Conservation (phyloP, 257 asterid species). For the Solanum tarijense region DNA sequence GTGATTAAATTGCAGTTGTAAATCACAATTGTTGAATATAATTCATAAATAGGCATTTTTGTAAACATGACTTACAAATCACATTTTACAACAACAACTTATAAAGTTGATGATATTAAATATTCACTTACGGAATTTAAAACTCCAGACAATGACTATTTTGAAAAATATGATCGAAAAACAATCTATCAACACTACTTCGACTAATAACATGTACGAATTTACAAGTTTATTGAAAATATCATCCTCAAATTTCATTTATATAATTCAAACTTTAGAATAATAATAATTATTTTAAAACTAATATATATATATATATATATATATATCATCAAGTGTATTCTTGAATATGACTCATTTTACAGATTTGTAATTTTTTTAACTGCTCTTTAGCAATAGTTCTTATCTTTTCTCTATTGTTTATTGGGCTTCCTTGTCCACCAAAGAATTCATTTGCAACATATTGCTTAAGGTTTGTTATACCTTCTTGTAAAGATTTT, state of each 20-base stretch:
- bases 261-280: background rate
- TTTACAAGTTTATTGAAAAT: background rate
- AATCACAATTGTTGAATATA: background rate
- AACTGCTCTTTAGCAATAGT: too few species aligned
- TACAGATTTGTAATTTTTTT: too few species aligned
- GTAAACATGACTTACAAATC: background rate
- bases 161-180: background rate
- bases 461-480: too few species aligned
- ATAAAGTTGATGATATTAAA: background rate
- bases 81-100: background rate
- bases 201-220: background rate
- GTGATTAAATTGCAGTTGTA: background rate
- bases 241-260: background rate
- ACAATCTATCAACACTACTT: background rate
- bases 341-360: too few species aligned
- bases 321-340: too few species aligned
- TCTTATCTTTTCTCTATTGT: too few species aligned
- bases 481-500: too few species aligned
- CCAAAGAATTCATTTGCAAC: too few species aligned
- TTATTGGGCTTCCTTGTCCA: too few species aligned
- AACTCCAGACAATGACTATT: background rate
- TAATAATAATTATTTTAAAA: accelerated
- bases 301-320: background rate
- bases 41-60: background rate
- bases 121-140: background rate